Conservation (phyloP, 805 yeast genomes). For the Grigorovia jiainica region DNA sequence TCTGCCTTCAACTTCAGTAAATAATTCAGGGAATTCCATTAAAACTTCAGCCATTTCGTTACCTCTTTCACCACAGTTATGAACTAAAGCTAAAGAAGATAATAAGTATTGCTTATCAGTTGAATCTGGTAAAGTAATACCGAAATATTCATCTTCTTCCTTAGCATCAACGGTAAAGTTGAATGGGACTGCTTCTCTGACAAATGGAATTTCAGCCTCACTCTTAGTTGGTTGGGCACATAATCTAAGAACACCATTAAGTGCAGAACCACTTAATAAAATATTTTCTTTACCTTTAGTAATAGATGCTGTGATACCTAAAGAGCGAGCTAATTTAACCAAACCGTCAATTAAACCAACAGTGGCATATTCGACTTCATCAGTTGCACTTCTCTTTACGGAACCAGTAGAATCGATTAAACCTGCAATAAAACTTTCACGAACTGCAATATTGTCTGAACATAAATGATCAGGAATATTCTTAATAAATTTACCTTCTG, state of each 20-base stretch:
- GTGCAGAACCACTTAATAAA: constrained; percentile 20
- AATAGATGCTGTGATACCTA: constrained; percentile 34
- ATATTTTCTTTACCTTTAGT: constrained; percentile 15
- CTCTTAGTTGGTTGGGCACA: constrained; percentile 16
- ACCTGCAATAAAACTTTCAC: constrained; percentile 39
- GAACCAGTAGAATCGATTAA: constrained; percentile 34
- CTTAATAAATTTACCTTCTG: constrained; percentile 11
- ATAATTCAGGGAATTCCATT: constrained; percentile 98
- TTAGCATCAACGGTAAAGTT: constrained; percentile 25
- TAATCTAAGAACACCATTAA: constrained; percentile 19
- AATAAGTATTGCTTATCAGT: constrained; percentile 37
- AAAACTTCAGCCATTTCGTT: constrained; percentile 99
- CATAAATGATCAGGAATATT: constrained; percentile 30
- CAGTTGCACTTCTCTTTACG: constrained; percentile 16
- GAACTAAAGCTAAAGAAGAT: constrained; percentile 30
- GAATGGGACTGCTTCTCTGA: constrained; percentile 12
- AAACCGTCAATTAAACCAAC: constrained; percentile 31
- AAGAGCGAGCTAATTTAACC: constrained; percentile 33
- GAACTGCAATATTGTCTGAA: constrained; percentile 31
- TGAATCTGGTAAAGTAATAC: constrained; percentile 32
- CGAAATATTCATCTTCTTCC: constrained; percentile 32
- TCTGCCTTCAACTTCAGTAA: constrained; percentile 81
- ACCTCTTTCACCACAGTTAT: constrained; percentile 82
- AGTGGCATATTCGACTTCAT: constrained; percentile 23
- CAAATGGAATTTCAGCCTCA: constrained; percentile 1